These are phyloP conservation scores for Danielia reshetovae DNA, from an alignment of 805 yeast species.

Conservation along the genomic window DNA sequence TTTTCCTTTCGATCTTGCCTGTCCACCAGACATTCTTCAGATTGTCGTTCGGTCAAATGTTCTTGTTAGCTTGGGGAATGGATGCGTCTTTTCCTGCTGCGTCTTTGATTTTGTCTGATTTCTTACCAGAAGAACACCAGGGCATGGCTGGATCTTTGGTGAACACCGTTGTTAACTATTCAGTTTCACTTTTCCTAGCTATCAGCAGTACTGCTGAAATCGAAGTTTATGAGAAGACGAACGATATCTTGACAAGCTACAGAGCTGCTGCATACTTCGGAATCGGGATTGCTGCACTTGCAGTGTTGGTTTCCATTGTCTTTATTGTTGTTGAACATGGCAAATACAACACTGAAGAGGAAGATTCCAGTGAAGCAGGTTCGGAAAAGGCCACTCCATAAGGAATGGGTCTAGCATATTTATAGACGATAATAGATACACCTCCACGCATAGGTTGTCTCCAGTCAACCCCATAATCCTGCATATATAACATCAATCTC, in stretches of 20 bases:
- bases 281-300: constrained; percentile 54
- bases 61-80: constrained; percentile 68
- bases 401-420: no score
- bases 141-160: constrained; percentile 78
- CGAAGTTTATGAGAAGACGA: constrained; percentile 5
- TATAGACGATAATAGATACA: no score
- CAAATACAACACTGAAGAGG: background rate
- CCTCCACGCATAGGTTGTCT: no score
- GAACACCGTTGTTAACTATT: constrained; percentile 66
- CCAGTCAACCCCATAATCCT: no score
- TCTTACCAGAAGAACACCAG: constrained; percentile 59
- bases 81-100: constrained; percentile 77
- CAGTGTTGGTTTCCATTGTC: constrained; percentile 27
- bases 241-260: constrained; percentile 38
- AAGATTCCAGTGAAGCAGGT: no score
- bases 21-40: constrained; percentile 57
- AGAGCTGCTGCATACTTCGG: constrained; percentile 59
- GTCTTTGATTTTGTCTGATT: constrained; percentile 56
- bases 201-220: constrained; percentile 64
- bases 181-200: constrained; percentile 66
- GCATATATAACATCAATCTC: no score
- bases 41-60: constrained; percentile 51
- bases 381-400: no score
- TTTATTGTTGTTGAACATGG: constrained; percentile 14
- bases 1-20: constrained; percentile 55